Conservation (phyloP, 352 stramenopile species). For the Blastocystis sp. region DNA sequence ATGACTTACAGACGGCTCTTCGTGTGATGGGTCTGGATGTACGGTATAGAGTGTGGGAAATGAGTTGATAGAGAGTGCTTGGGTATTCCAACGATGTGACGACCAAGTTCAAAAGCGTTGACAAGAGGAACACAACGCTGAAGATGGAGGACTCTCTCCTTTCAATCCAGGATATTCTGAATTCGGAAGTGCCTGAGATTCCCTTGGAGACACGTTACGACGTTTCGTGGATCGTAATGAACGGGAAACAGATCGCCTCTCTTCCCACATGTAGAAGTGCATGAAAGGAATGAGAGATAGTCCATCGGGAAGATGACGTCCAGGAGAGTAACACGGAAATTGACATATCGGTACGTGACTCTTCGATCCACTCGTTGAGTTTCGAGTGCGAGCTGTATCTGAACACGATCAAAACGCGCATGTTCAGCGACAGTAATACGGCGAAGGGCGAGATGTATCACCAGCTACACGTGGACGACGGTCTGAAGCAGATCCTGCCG, state of each 20-base stretch:
- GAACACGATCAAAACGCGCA: slow-evolving; percentile 20
- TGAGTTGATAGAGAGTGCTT: not conserved
- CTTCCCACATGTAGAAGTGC: not conserved
- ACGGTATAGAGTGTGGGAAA: not conserved
- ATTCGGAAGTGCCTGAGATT: not conserved
- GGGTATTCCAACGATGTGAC: not conserved
- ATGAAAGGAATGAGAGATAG: not conserved
- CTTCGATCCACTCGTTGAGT: not conserved
- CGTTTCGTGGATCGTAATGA: not conserved
- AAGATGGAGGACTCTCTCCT: not conserved
- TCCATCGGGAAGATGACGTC: not conserved
- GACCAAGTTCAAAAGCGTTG: not conserved
- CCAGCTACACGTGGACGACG: slow-evolving; percentile 36
- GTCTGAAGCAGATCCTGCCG: slow-evolving; percentile 23
- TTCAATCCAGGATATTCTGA: not conserved
- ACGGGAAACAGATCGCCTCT: slow-evolving; percentile 7
- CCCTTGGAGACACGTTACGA: slow-evolving; percentile 6
- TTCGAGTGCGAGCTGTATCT: slow-evolving; percentile 52
- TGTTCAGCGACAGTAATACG: not conserved
- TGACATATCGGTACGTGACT: not conserved
- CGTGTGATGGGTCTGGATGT: not conserved
- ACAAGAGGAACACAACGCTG: not conserved
- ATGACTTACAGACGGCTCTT: not conserved
- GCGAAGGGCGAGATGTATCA: not conserved
- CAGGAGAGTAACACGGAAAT: not conserved